phyloP scores from a whole-genome alignment of 2,329 filamentous ascomycete species.

The Chaetomium sp. region DNA sequence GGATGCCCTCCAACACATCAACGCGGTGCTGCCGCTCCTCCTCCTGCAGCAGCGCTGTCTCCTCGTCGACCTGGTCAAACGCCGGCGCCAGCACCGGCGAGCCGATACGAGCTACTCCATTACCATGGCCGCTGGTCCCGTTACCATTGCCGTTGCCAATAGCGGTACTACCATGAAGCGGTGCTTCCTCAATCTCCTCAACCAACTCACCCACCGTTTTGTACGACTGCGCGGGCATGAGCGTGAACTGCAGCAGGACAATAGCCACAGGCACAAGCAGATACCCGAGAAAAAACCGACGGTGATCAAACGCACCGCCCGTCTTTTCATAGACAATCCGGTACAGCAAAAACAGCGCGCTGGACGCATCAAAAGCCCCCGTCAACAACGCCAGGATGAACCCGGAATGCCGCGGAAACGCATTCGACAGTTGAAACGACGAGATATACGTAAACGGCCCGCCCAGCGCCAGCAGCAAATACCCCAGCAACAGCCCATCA shows the following conservation, averaged over 20 bases:
- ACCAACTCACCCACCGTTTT: slow-evolving; percentile 82
- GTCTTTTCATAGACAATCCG: slow-evolving; percentile 58
- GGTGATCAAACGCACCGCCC: slow-evolving; percentile 49
- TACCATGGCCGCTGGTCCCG: too few relatives aligned
- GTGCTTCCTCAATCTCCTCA: slow-evolving; percentile 55
- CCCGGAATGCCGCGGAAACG: slow-evolving; percentile 70
- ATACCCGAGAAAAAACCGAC: slow-evolving; percentile 66
- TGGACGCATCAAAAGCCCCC: slow-evolving; percentile 77
- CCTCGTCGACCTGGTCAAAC: slow-evolving; percentile 51
- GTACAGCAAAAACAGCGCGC: slow-evolving; percentile 70
- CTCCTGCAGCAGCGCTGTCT: slow-evolving; percentile 48
- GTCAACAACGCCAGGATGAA: slow-evolving; percentile 75
- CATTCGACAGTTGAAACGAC: slow-evolving; percentile 78
- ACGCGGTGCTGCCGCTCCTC: slow-evolving; percentile 55
- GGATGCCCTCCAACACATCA: slow-evolving; percentile 62
- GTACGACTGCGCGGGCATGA: slow-evolving; percentile 72
- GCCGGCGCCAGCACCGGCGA: slow-evolving; percentile 22
- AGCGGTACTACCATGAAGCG: slow-evolving; percentile 14
- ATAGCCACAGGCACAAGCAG: slow-evolving; percentile 64
- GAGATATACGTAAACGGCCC: slow-evolving; percentile 79
- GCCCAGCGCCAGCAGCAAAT: slow-evolving; percentile 69
- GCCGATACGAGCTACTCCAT: too few relatives aligned
- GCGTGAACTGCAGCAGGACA: slow-evolving; percentile 56
- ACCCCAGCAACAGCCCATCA: slow-evolving; percentile 69
- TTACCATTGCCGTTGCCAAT: too few relatives aligned